A percentile compares a stretch with the other conserved stretches of the same genome.
Conservation (phyloP, 2,329 filamentous ascomycete species). For the Diplodia sapinea region DNA sequence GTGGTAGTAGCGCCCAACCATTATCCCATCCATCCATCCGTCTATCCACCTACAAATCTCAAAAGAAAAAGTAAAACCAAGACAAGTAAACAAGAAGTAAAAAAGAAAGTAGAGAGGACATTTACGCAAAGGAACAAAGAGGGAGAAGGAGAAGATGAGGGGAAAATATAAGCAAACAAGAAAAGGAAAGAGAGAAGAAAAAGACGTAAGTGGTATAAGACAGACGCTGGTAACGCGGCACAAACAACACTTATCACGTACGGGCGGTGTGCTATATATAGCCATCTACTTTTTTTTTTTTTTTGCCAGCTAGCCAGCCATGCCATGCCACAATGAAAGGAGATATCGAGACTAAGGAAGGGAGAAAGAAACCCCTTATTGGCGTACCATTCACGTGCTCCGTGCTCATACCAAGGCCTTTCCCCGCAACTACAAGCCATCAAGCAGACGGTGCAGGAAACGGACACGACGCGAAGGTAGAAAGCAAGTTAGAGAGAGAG, state of each 20-base stretch:
- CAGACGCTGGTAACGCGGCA: not conserved
- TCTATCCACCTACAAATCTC: not conserved
- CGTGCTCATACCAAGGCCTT: too few relatives aligned
- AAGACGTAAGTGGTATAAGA: not conserved
- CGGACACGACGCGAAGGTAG: too few relatives aligned
- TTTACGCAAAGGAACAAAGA: not conserved
- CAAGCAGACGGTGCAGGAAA: too few relatives aligned
- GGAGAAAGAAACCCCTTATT: too few relatives aligned
- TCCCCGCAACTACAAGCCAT: too few relatives aligned
- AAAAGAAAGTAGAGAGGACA: not conserved
- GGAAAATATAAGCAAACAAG: not conserved
- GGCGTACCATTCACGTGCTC: too few relatives aligned
- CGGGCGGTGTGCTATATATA: not conserved
- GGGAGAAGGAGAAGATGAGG: not conserved
- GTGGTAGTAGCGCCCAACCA: too few relatives aligned
- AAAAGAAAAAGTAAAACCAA: not conserved
- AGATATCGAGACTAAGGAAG: not conserved
- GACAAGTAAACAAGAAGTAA: not conserved
- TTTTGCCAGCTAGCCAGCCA: too few relatives aligned
- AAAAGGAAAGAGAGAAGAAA: not conserved
- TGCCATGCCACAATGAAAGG: not conserved
- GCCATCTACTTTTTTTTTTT: not conserved
- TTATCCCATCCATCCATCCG: not conserved
- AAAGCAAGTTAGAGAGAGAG: too few relatives aligned
- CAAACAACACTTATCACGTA: not conserved